Conservation (phyloP, 2,329 filamentous ascomycete species). For the Pseudogymnoascus sp. region DNA sequence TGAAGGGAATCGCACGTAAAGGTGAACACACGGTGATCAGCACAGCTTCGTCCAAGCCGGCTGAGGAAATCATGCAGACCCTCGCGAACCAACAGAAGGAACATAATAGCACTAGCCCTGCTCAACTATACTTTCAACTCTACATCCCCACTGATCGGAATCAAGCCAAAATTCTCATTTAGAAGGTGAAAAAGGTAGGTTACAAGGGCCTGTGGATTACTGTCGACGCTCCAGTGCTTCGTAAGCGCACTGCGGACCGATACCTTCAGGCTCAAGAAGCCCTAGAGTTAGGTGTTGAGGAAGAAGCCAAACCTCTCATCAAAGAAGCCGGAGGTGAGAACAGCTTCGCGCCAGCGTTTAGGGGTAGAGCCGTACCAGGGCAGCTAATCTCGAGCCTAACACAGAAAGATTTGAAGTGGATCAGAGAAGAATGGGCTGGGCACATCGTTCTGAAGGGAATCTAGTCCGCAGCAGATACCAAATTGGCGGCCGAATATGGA, state of each 20-base stretch:
- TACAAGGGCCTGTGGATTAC: slow-evolving; percentile 46
- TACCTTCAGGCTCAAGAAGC: slow-evolving; percentile 31
- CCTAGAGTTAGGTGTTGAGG: slow-evolving; percentile 20
- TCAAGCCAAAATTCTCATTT: slow-evolving; percentile 39
- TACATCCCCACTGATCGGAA: slow-evolving; percentile 46
- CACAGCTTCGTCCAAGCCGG: not conserved
- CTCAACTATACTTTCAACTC: slow-evolving; percentile 44
- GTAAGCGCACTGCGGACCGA: slow-evolving; percentile 39
- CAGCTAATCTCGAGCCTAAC: slow-evolving; percentile 31
- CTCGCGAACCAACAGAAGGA: not conserved
- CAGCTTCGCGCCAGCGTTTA: slow-evolving; percentile 40
- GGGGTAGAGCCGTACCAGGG: not conserved
- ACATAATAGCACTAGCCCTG: not conserved
- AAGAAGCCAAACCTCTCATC: slow-evolving; percentile 38
- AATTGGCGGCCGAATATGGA: slow-evolving; percentile 39
- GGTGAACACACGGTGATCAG: not conserved
- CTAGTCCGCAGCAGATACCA: slow-evolving; percentile 29
- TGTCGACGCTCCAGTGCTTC: slow-evolving; percentile 43
- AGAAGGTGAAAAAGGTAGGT: slow-evolving; percentile 33
- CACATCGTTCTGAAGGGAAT: slow-evolving; percentile 22
- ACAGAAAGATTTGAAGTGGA: slow-evolving; percentile 47
- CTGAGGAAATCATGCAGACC: not conserved
- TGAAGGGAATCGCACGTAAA: not conserved
- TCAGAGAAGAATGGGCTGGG: slow-evolving; percentile 35
- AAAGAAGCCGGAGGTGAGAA: slow-evolving; percentile 45